Base-by-base conservation (phyloP, 306 rosid genomes). In the Fragaria iinumae region DNA sequence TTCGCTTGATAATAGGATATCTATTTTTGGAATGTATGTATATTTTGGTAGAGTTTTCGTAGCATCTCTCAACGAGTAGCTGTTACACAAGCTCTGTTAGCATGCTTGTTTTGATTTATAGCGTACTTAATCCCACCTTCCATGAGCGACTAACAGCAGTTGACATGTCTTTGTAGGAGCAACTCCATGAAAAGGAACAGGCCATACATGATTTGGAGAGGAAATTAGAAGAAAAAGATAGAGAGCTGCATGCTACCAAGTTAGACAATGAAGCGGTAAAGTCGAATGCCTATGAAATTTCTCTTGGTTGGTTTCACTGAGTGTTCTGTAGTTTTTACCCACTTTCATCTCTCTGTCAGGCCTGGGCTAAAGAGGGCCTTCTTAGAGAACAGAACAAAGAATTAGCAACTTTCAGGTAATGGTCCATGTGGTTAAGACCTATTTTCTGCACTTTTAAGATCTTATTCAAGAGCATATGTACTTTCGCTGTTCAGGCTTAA, bases 341-440 rank as follows among this genome's bases (percentile, higher is more conserved):
- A 36, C 25, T 25, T 14, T 71, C 78, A 21, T 50, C 45, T 63
- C 63, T 69, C 55, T 69, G 74, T 36, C 83, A 96, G 99, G 98
- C 97, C 7, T 96, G 99, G 99, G 99, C 98, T 66, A 91, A 96
- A 76, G 96, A 96, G 79, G 96, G 88, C 81, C 92, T 91, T 79
- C 93, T 96, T 50, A 87, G 91, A 36, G 98, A 92, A 76, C 98
- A 96, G 84, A 89, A 88, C 84, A 86, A 89, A 80, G 97, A 96
- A 81, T 80, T 96, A 65, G 96, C 94, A 64, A 87, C 84, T 60
- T 87, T 89, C 87, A 89, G 99, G 99, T 96, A 84, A 75, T 83
- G 77, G 32, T 82, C 76, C 84, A 34, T 64, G 47, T 65, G 38
- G n/a, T 14, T 7, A 41, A 12, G 52, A 39, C 23, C 16, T 67